Evolutionary conservation across 768 basidiomycete species (phyloP).

Genomic region (Tricholoma furcatifolium): DNA sequence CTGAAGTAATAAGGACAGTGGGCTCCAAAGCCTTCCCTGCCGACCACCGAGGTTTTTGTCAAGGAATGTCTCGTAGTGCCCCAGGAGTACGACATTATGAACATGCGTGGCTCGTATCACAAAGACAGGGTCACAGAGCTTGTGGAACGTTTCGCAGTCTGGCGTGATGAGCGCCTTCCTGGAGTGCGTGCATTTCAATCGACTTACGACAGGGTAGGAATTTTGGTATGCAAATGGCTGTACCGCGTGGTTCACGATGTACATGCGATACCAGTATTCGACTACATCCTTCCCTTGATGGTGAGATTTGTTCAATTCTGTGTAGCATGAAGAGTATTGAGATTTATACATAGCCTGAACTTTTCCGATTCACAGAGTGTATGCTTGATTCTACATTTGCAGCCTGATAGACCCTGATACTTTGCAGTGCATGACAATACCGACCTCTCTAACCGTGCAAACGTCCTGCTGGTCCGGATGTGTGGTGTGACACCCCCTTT

Average conservation of each 20-base stretch:
- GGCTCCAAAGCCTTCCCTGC: conserved; percentile 61
- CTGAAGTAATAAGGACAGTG: conserved; percentile 39
- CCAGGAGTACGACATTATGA: conserved; percentile 71
- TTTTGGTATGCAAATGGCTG: conserved; percentile 76
- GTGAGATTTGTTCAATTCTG: conserved; percentile 35
- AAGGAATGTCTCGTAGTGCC: conserved; percentile 60
- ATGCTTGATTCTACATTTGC: conserved; percentile 13
- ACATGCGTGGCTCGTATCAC: conserved; percentile 65
- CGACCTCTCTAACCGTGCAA: conserved; percentile 64
- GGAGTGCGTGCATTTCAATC: conserved; percentile 82
- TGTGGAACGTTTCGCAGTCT: conserved; percentile 60
- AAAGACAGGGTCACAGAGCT: conserved; percentile 56
- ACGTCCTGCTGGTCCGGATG: conserved; percentile 75
- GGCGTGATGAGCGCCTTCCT: conserved; percentile 69
- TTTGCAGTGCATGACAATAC: conserved; percentile 67
- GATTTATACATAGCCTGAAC: conserved; percentile 59
- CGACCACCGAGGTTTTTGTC: conserved; percentile 61
- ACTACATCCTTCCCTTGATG: conserved; percentile 82
- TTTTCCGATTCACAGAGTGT: conserved; percentile 77
- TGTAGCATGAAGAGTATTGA: background rate
- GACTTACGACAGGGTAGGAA: conserved; percentile 75
- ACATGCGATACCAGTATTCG: conserved; percentile 73
- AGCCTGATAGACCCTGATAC: background rate
- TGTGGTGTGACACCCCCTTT: conserved; percentile 82
- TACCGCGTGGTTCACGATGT: conserved; percentile 73